Conservation (phyloP, 768 basidiomycete genomes). For the Hygrophoropsis aurantiaca region DNA sequence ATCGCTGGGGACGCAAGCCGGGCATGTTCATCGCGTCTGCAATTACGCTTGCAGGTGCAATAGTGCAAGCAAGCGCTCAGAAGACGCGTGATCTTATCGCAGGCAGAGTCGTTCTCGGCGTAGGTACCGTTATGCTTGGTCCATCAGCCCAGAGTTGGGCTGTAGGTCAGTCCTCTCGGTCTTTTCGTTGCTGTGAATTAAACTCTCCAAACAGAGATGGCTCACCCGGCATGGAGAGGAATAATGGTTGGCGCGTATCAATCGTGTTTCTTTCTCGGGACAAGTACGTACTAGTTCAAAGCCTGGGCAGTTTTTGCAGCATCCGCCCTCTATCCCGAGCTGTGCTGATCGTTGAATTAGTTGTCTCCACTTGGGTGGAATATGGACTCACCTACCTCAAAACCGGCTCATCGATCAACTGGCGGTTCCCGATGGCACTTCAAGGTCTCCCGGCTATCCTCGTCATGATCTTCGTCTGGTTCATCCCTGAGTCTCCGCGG, state of each 20-base stretch:
- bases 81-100: constrained; percentile 13
- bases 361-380: constrained; percentile 16
- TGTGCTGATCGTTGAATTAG: background rate
- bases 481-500: constrained; percentile 39
- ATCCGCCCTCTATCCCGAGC: background rate
- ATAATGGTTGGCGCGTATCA: constrained; percentile 15
- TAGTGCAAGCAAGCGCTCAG: constrained; percentile 10
- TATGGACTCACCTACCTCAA: constrained; percentile 11
- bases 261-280: constrained; percentile 15
- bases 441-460: constrained; percentile 30
- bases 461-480: constrained; percentile 31
- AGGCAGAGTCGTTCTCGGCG: constrained; percentile 20
- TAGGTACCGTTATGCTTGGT: constrained; percentile 15
- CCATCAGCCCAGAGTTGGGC: constrained; percentile 8
- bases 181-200: background rate
- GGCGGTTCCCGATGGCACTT: constrained; percentile 35
- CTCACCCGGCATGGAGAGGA: constrained; percentile 14
- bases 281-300: constrained; percentile 3
- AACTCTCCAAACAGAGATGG: constrained; percentile 9
- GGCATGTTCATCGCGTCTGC: constrained; percentile 25
- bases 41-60: constrained; percentile 13
- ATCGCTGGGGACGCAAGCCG: constrained; percentile 20
- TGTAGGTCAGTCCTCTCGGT: constrained; percentile 3
- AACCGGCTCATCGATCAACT: constrained; percentile 15
- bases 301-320: background rate